Percentiles rank a stretch among this genome's conserved stretches.
These are phyloP conservation scores for Penicillium canariense DNA, from an alignment of 495 filamentous ascomycete species.

Conservation along the genomic window DNA sequence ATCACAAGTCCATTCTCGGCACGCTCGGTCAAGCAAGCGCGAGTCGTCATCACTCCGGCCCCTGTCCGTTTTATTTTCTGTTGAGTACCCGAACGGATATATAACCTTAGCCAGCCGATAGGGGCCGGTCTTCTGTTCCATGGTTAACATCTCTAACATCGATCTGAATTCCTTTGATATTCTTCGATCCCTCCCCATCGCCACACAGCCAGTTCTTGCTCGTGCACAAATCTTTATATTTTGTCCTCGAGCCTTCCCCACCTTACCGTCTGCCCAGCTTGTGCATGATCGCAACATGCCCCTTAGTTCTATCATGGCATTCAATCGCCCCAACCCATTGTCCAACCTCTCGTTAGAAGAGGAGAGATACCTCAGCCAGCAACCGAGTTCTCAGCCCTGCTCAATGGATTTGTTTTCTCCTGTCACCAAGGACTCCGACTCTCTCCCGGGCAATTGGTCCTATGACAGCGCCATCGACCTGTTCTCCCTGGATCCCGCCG, in stretches of 20 bases:
- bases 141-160: too few relatives aligned
- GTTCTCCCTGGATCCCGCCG: conserved; percentile 37
- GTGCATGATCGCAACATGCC: neutral
- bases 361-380: conserved; percentile 25
- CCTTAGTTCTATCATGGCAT: conserved; percentile 16
- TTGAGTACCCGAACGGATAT: too few relatives aligned
- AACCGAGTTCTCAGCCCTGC: conserved; percentile 25
- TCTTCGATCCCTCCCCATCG: conserved; percentile 1
- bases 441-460: conserved; percentile 43
- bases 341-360: conserved; percentile 20
- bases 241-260: neutral
- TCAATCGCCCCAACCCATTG: conserved; percentile 20
- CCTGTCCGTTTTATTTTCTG: conserved; percentile 6
- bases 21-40: conserved; percentile 11
- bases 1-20: conserved; percentile 23
- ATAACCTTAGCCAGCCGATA: too few relatives aligned
- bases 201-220: neutral
- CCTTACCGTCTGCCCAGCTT: neutral
- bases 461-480: conserved; percentile 44
- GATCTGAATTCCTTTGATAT: neutral
- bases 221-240: neutral
- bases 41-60: conserved; percentile 18
- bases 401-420: conserved; percentile 17
- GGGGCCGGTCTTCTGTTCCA: conserved; percentile 3
- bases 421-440: conserved; percentile 26